phyloP scores from a whole-genome alignment of 2,329 filamentous ascomycete genomes.

The Aureobasidium zeae region DNA sequence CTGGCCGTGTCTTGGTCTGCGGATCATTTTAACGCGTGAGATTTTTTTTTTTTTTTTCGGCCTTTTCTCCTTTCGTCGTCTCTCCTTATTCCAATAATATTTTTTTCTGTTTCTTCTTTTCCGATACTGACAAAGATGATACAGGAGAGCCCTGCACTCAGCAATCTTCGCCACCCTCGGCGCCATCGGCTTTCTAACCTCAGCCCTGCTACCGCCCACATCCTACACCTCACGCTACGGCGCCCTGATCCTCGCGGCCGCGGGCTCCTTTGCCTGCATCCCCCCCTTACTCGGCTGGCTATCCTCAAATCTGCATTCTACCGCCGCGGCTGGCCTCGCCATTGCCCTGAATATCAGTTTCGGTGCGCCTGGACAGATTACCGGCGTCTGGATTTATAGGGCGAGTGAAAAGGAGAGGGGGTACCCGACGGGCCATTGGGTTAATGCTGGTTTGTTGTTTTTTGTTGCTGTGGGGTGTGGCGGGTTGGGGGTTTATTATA shows the following conservation, averaged over 20 bases:
- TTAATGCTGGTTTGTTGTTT: conserved; percentile 52
- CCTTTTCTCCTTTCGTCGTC: too few species aligned
- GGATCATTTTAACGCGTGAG: conserved; percentile 48
- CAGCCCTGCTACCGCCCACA: conserved; percentile 52
- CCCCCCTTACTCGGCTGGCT: conserved; percentile 64
- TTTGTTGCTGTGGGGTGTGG: conserved; percentile 49
- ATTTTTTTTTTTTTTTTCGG: too few species aligned
- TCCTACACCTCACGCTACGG: conserved; percentile 57
- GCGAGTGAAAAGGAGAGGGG: conserved; percentile 49
- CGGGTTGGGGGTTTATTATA: conserved; percentile 49
- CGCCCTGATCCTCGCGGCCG: conserved; percentile 57
- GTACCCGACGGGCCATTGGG: conserved; percentile 63
- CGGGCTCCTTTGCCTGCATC: conserved; percentile 59
- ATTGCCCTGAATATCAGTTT: conserved; percentile 62
- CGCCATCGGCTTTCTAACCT: conserved; percentile 51
- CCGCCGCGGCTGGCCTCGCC: conserved; percentile 56
- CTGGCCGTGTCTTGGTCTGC: conserved; percentile 42
- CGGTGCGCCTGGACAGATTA: conserved; percentile 60
- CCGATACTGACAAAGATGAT: not conserved
- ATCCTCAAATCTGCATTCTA: conserved; percentile 57
- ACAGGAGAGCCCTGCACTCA: conserved; percentile 41
- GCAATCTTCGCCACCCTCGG: conserved; percentile 43
- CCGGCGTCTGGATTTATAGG: conserved; percentile 67
- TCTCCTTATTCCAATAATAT: too few species aligned
- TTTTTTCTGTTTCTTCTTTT: too few species aligned